Percentiles rank a stretch among this genome's conserved stretches.
These are phyloP conservation scores for Kingdonia uniflora DNA, from an alignment of 164 flowering plant species.

Conservation along the genomic window DNA sequence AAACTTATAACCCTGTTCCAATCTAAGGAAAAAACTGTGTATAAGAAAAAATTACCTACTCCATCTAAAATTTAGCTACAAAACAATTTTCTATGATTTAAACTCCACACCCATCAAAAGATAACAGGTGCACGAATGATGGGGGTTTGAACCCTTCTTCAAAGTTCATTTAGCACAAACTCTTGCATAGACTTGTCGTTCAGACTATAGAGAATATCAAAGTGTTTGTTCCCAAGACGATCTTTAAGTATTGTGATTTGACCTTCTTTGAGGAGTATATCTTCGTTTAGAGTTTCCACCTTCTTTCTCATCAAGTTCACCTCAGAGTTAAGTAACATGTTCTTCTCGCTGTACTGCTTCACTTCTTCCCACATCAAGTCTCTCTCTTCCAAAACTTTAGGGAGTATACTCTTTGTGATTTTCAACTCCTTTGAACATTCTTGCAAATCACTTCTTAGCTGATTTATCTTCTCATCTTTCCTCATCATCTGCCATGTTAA, in stretches of 20 bases:
- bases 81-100: too few relatives aligned
- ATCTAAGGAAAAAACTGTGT: too few relatives aligned
- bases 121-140: too few relatives aligned
- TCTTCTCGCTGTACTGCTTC: conserved; percentile 67
- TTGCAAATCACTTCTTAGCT: conserved; percentile 42
- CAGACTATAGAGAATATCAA: conserved; percentile 57
- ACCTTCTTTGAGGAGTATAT: conserved; percentile 80
- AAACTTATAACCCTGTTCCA: too few relatives aligned
- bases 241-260: conserved; percentile 81
- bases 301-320: conserved; percentile 50
- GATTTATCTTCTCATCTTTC: conserved; percentile 63
- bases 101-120: too few relatives aligned
- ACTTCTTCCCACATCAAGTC: conserved; percentile 83
- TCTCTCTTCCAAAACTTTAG: conserved; percentile 68
- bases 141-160: too few relatives aligned
- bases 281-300: conserved; percentile 74
- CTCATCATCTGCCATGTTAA: conserved; percentile 37
- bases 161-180: conserved; percentile 10
- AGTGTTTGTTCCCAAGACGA: conserved; percentile 32
- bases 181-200: conserved; percentile 18
- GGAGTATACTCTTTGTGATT: conserved; percentile 34
- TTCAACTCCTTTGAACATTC: conserved; percentile 50
- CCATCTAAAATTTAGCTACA: too few relatives aligned
- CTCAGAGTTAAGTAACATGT: conserved; percentile 67
- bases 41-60: too few relatives aligned